These are phyloP conservation scores for Babesia divergens DNA, from an alignment of 169 alveolate genomes.

Conservation along the genomic window DNA sequence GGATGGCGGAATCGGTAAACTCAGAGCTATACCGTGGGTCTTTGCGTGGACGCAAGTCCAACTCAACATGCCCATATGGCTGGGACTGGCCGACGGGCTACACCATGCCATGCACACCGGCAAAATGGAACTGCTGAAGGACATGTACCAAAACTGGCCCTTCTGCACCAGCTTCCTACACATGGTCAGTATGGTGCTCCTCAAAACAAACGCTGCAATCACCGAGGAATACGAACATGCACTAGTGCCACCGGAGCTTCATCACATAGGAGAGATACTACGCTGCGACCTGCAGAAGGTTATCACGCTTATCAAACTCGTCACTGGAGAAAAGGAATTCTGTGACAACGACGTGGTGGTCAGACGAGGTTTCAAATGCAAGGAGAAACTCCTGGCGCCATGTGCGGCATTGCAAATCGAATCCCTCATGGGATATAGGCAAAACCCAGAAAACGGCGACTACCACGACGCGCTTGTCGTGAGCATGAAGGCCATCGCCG, in stretches of 20 bases:
- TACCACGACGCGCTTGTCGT: constrained; percentile 29
- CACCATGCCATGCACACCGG: constrained; percentile 44
- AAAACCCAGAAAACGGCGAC: neutral
- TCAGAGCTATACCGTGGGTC: constrained; percentile 87
- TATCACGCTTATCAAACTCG: constrained; percentile 55
- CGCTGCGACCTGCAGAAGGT: constrained; percentile 45
- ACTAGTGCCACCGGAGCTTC: constrained; percentile 54
- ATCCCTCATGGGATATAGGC: constrained; percentile 49
- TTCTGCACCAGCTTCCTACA: constrained; percentile 78
- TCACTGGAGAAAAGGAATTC: constrained; percentile 66
- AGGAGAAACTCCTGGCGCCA: constrained; percentile 64
- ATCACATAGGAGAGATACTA: constrained; percentile 45
- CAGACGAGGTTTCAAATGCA: constrained; percentile 54
- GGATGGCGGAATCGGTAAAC: constrained; percentile 78
- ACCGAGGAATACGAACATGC: constrained; percentile 66
- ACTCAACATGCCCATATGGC: constrained; percentile 81
- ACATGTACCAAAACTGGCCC: constrained; percentile 80
- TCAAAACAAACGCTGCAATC: constrained; percentile 67
- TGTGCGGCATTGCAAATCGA: constrained; percentile 65
- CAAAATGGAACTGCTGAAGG: constrained; percentile 57
- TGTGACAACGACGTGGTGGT: constrained; percentile 69
- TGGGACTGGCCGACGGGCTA: constrained; percentile 72
- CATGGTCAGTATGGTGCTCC: constrained; percentile 77
- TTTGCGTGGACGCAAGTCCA: constrained; percentile 85
- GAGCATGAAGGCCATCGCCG: constrained; percentile 41